phyloP scores from a whole-genome alignment of 2,329 filamentous ascomycete genomes.

The Talaromyces rugulosus region DNA sequence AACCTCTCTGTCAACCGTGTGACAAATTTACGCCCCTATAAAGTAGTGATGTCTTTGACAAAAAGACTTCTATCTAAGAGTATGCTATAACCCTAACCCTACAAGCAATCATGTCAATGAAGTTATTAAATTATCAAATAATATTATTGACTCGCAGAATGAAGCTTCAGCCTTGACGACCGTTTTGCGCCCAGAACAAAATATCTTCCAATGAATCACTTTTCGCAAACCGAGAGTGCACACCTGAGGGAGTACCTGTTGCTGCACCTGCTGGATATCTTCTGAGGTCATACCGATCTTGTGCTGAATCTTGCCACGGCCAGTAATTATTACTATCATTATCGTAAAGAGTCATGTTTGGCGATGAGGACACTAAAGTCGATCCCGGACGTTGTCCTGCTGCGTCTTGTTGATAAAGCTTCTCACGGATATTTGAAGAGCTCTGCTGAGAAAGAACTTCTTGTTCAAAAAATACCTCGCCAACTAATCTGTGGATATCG shows the following conservation, averaged over 20 bases:
- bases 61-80: too few relatives aligned
- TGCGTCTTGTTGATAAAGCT: neutral
- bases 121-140: too few relatives aligned
- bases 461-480: neutral
- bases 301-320: neutral
- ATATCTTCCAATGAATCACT: neutral
- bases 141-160: neutral
- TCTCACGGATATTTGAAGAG: neutral
- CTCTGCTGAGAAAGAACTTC: neutral
- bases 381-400: neutral
- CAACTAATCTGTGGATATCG: slow-evolving; percentile 1
- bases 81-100: too few relatives aligned
- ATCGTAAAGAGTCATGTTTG: neutral
- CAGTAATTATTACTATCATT: neutral
- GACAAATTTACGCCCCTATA: too few relatives aligned
- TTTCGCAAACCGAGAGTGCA: neutral
- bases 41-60: too few relatives aligned
- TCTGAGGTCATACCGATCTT: neutral
- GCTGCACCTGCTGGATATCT: neutral
- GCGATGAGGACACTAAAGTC: neutral
- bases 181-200: neutral
- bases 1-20: too few relatives aligned
- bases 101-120: too few relatives aligned
- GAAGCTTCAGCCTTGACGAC: neutral
- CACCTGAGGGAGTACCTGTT: neutral